Evolutionary conservation across 2,329 filamentous ascomycete species (phyloP), one percentile per base, ranked within the genome.

Genomic region (Ampelomyces quisqualis): DNA sequence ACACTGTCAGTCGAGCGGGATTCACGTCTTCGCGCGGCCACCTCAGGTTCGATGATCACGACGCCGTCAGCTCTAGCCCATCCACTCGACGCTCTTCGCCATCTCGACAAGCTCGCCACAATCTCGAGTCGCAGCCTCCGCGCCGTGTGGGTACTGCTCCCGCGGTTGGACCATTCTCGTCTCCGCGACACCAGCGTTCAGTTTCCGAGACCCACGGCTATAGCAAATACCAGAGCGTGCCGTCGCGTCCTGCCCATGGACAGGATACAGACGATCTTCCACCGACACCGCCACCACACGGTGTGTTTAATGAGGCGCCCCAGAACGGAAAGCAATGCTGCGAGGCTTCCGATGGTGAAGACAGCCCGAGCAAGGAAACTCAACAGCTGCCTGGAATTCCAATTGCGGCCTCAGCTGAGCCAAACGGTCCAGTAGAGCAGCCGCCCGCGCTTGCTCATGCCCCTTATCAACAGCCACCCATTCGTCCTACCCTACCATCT

Each of bases 381-480:
- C 50, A 49, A 6, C 48, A 60, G 32, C 42, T 67, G 6, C 66
- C 66, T 18, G 51, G 66, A 24, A 43, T 69, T 14, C 64, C 62
- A 27, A 45, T 68, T n/a, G 68, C 65, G 31, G 48, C 64, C 10
- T 57, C 61, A 18, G 62, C 62, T 19, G 67, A 65, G 8, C 69
- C 86, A 5, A 88, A 87, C 1, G 85, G 87, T 52, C 88, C 88
- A 6, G 89, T 96, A 14, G 80, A 80, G 4, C 74, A 77, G 5
- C 90, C 91, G 1, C 91, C 91, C 3, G 82, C 81, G 8, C 91
- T 96, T 64, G 79, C 82, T 33, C 88, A 95, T 66, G 77, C 78
- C 24, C 81, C 90, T 9, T 81, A 85, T 45, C 79, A 85, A 36
- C 78, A 81, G 34, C 90, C 90, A 4, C 74, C 76, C 1, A 82